Base-by-base conservation (phyloP, 805 yeast species). In the Metschnikowia similis region DNA sequence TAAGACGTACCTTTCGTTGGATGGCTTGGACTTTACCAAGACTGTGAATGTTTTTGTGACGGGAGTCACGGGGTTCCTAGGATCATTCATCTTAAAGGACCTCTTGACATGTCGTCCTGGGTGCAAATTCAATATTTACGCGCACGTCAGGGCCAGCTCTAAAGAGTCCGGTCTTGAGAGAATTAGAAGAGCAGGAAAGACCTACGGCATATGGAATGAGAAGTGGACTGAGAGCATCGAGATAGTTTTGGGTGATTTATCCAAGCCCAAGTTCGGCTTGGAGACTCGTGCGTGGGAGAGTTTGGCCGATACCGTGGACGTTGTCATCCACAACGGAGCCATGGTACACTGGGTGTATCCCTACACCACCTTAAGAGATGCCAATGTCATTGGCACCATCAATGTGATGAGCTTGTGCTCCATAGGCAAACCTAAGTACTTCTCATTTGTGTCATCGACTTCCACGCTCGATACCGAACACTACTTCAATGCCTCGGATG, bases 301-400 rank as follows among this genome's bases (percentile, higher is more conserved):
- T 7, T 76, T 94, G 51, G 71, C 82, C 8, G 67, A 79, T 13
- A 69, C 73, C 1, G 74, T 92, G 50, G 99, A 95, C 66, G 84
- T 85, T 3, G 83, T 94, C 47, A 81, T 94, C 54, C 99, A 94
- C 68, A 94, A 94, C 60, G 99, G 98, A 74, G 99, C 99, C 14
- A 76, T 91, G 54, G 99, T 94, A 35, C 99, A 94, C 67, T 94
- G 99, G 99, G 97, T 91, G 2, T 94, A 87, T 66, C 98, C 99
- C 28, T 94, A 94, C 70, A 72, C 85, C 43, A 88, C 87, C 56
- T 75, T 94, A 61, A 82, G 98, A 60, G 96, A 89, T 57, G 94
- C 98, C 32, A 94, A 94, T 63, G 99, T 95, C 31, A 71, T 91
- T 51, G 83, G 96, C 40, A 87, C 98, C 0, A 70, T 92, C 51